Conservation (phyloP, 371 early-diverging fungal species). For the Nematocida sp. region DNA sequence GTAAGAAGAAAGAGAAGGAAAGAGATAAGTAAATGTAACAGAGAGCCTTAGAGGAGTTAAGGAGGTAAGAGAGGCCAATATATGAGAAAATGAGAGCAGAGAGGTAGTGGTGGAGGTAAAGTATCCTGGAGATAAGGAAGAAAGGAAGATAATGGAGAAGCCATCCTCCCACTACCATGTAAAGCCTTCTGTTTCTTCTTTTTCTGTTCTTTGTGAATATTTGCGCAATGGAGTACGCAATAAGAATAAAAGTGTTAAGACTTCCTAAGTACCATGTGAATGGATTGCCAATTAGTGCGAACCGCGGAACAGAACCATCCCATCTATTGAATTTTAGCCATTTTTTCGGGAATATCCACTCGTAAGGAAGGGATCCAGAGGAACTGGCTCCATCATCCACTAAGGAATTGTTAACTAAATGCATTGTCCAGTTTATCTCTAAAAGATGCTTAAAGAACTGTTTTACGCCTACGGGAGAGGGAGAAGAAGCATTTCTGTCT, state of each 20-base stretch:
- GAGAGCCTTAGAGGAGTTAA: not conserved
- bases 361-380: slow-evolving; percentile 77
- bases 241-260: slow-evolving; percentile 68
- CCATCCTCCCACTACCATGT: slow-evolving; percentile 74
- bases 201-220: slow-evolving; percentile 31
- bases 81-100: slow-evolving; percentile 86
- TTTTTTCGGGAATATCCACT: slow-evolving; percentile 84
- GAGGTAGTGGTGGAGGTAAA: slow-evolving; percentile 86
- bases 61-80: not conserved
- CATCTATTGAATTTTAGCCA: slow-evolving; percentile 94
- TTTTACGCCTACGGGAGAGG: not conserved
- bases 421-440: slow-evolving; percentile 91
- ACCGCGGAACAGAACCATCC: slow-evolving; percentile 81
- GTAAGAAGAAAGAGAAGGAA: not conserved
- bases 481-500: not conserved
- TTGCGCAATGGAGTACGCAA: slow-evolving; percentile 35
- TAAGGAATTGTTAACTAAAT: slow-evolving; percentile 89
- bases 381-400: slow-evolving; percentile 84
- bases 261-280: slow-evolving; percentile 83
- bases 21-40: not conserved
- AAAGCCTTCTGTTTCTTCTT: slow-evolving; percentile 33
- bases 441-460: slow-evolving; percentile 77
- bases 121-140: slow-evolving; percentile 80
- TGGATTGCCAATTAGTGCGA: slow-evolving; percentile 88
- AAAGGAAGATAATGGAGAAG: slow-evolving; percentile 82